Conservation (phyloP, 768 basidiomycete genomes). For the Calocybe gangraenosa region DNA sequence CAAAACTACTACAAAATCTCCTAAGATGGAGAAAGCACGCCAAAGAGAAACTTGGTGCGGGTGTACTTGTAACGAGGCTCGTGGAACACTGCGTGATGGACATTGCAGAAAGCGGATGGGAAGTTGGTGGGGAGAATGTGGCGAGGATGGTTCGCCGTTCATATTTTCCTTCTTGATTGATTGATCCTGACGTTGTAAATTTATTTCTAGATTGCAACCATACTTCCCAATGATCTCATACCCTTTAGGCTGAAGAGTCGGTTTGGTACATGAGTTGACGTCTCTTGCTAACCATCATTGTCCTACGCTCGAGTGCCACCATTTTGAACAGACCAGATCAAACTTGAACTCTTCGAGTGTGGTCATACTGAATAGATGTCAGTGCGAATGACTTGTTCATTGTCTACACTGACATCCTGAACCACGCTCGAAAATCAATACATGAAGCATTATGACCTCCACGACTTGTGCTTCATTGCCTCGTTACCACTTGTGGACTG, state of each 20-base stretch:
- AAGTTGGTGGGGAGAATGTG: conserved; percentile 74
- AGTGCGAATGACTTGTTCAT: conserved; percentile 26
- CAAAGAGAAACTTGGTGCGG: conserved; percentile 55
- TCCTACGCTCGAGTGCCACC: no score
- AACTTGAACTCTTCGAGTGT: background rate
- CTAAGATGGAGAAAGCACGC: conserved; percentile 74
- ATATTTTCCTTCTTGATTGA: conserved; percentile 3
- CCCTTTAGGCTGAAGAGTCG: conserved; percentile 20
- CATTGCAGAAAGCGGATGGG: conserved; percentile 77
- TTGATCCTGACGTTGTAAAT: background rate
- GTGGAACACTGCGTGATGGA: conserved; percentile 58
- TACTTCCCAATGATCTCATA: conserved; percentile 33
- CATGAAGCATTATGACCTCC: conserved; percentile 57
- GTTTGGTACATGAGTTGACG: no score
- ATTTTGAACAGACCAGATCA: no score
- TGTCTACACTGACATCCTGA: conserved; percentile 34
- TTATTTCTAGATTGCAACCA: conserved; percentile 26
- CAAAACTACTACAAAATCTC: conserved; percentile 73
- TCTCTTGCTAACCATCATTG: no score
- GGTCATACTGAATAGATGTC: conserved; percentile 21
- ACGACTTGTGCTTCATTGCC: conserved; percentile 19
- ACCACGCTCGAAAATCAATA: conserved; percentile 39
- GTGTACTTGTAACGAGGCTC: conserved; percentile 49
- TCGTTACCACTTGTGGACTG: conserved; percentile 28
- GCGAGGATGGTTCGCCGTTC: conserved; percentile 48